These are phyloP conservation scores for Pseudohalonectria lignicola DNA, from an alignment of 2,329 filamentous ascomycete species.

Conservation along the genomic window DNA sequence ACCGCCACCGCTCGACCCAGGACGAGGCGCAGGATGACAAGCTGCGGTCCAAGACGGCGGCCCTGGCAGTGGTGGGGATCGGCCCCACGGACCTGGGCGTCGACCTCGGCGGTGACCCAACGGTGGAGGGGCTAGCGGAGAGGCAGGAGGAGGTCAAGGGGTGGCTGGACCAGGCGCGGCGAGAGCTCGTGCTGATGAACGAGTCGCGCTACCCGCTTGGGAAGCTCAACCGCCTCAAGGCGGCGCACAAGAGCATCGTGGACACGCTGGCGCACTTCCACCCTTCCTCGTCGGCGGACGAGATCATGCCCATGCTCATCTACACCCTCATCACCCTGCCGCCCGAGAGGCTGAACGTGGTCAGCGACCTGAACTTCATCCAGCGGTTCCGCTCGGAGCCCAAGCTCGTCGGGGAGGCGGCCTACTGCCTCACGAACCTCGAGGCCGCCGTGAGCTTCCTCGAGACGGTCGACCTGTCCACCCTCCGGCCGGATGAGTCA, in stretches of 20 bases:
- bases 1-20: constrained; percentile 80
- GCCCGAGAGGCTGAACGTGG: constrained; percentile 74
- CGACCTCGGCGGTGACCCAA: constrained; percentile 50
- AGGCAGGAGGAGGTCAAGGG: constrained; percentile 58
- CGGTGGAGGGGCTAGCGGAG: constrained; percentile 45
- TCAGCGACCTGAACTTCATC: constrained; percentile 92
- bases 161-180: constrained; percentile 60
- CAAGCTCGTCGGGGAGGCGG: constrained; percentile 86
- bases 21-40: constrained; percentile 95
- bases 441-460: constrained; percentile 92
- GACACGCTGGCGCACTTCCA: constrained; percentile 64
- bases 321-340: constrained; percentile 89
- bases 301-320: constrained; percentile 93
- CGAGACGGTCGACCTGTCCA: constrained; percentile 89
- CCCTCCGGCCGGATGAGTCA: constrained; percentile 68
- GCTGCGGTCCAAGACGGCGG: constrained; percentile 84
- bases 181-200: constrained; percentile 71
- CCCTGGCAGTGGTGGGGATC: constrained; percentile 83
- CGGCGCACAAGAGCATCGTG: constrained; percentile 87
- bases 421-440: constrained; percentile 92
- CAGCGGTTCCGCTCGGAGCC: constrained; percentile 78
- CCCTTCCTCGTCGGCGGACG: constrained; percentile 82
- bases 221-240: constrained; percentile 80
- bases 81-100: constrained; percentile 76
- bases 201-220: constrained; percentile 79